Evolutionary conservation across 2,329 filamentous ascomycete genomes (phyloP).

Genomic region (Cercospora sp.): DNA sequence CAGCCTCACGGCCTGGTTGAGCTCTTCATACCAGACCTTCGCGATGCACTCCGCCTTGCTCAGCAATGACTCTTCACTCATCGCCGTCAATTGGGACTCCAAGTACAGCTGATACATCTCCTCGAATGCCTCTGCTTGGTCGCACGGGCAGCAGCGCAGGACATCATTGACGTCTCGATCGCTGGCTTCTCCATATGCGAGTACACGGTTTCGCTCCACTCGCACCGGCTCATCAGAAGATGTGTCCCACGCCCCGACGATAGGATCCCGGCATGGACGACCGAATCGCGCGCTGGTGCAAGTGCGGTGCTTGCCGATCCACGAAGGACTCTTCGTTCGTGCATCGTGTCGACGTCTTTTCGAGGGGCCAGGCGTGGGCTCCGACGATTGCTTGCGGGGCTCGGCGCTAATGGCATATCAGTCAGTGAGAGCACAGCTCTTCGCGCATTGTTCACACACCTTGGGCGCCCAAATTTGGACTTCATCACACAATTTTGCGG

Average conservation of each 20-base stretch:
- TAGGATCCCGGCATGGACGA: neutral
- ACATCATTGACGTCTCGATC: neutral
- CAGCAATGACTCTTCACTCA: neutral
- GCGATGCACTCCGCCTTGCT: neutral
- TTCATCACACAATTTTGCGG: neutral
- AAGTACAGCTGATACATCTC: slow-evolving; percentile 1
- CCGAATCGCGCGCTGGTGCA: slow-evolving; percentile 4
- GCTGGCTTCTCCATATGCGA: neutral
- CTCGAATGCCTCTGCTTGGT: neutral
- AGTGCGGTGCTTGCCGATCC: neutral
- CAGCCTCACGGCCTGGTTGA: neutral
- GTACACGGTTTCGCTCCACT: neutral
- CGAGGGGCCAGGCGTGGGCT: neutral
- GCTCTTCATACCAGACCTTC: neutral
- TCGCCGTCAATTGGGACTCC: neutral
- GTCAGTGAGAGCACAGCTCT: neutral
- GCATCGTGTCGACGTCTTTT: neutral
- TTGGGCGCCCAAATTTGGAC: neutral
- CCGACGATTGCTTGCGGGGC: neutral
- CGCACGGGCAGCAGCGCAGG: slow-evolving; percentile 2
- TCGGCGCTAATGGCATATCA: neutral
- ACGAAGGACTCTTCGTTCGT: neutral
- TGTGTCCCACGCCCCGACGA: neutral
- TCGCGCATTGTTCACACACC: neutral
- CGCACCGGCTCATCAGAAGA: neutral